phyloP scores from a whole-genome alignment of 2,329 filamentous ascomycete species.

The Massarina eburnea region DNA sequence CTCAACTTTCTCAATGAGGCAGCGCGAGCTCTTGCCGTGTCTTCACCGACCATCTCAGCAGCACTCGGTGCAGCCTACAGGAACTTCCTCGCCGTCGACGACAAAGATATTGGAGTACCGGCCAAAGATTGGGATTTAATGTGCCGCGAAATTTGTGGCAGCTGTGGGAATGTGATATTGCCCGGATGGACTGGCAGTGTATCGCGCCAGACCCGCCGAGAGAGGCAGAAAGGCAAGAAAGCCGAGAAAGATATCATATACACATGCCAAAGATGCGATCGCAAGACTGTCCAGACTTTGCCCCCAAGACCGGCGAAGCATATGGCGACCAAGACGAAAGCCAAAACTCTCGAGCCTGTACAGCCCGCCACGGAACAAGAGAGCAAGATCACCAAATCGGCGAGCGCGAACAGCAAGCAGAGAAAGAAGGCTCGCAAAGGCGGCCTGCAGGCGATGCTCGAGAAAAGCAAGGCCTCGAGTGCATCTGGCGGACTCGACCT shows the following conservation, averaged over 20 bases:
- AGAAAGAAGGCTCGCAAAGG: constrained; percentile 58
- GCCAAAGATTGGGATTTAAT: constrained; percentile 33
- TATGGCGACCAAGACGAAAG: constrained; percentile 10
- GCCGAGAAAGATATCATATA: constrained; percentile 26
- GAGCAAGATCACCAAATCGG: constrained; percentile 32
- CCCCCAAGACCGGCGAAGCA: constrained; percentile 21
- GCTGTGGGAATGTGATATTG: constrained; percentile 42
- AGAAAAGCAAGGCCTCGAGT: constrained; percentile 45
- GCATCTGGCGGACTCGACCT: constrained; percentile 49
- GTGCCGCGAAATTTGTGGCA: constrained; percentile 36
- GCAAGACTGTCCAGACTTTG: constrained; percentile 29
- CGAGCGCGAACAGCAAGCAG: constrained; percentile 55
- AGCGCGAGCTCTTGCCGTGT: constrained; percentile 31
- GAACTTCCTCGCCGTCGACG: constrained; percentile 24
- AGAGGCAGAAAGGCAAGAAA: constrained; percentile 7
- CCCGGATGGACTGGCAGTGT: constrained; percentile 40
- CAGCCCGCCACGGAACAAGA: constrained; percentile 11
- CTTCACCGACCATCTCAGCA: constrained; percentile 38
- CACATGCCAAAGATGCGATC: constrained; percentile 34
- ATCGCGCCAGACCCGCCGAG: constrained; percentile 7
- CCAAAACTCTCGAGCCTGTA: background rate
- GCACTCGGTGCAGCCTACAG: constrained; percentile 32
- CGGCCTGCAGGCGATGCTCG: constrained; percentile 57
- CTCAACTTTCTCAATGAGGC: constrained; percentile 39
- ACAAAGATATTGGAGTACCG: constrained; percentile 26